Percentiles rank a stretch among this genome's conserved stretches.
Conservation (phyloP, 2,329 filamentous ascomycete genomes). For the Hymenoscyphus occultus region DNA sequence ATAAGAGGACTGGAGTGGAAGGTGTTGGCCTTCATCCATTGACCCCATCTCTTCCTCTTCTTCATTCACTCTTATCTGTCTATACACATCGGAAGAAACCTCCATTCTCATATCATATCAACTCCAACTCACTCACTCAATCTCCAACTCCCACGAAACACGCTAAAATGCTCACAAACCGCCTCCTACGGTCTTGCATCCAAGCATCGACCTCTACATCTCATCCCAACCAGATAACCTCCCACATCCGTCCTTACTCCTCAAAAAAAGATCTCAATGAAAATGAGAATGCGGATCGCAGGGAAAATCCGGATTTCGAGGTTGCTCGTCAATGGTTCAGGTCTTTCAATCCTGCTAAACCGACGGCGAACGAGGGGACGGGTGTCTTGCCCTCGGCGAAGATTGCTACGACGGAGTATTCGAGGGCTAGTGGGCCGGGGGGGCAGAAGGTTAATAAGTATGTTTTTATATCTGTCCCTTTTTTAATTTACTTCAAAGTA, state of each 20-base stretch:
- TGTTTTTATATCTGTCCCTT: background rate
- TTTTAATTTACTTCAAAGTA: constrained; percentile 23
- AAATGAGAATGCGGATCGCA: background rate
- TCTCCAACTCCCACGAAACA: background rate
- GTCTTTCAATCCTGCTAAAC: constrained; percentile 21
- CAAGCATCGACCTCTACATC: background rate
- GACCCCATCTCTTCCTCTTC: no score
- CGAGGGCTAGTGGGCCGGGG: constrained; percentile 32
- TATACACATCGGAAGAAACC: background rate
- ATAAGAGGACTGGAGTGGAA: no score
- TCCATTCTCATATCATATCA: background rate
- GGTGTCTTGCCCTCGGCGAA: constrained; percentile 13
- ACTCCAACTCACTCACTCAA: no score
- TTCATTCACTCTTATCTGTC: no score
- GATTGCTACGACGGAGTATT: constrained; percentile 30
- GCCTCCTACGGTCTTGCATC: background rate
- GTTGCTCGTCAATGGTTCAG: constrained; percentile 33
- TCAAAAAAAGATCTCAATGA: constrained; percentile 6
- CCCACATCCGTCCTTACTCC: constrained; percentile 23
- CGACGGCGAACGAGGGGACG: background rate
- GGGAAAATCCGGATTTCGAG: constrained; percentile 27
- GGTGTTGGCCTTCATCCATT: no score
- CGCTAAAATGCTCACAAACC: background rate
- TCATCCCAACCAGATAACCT: constrained; percentile 10
- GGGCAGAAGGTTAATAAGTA: constrained; percentile 39